Conservation (phyloP, 495 filamentous ascomycete species). For the Lasiosphaeria hispida region DNA sequence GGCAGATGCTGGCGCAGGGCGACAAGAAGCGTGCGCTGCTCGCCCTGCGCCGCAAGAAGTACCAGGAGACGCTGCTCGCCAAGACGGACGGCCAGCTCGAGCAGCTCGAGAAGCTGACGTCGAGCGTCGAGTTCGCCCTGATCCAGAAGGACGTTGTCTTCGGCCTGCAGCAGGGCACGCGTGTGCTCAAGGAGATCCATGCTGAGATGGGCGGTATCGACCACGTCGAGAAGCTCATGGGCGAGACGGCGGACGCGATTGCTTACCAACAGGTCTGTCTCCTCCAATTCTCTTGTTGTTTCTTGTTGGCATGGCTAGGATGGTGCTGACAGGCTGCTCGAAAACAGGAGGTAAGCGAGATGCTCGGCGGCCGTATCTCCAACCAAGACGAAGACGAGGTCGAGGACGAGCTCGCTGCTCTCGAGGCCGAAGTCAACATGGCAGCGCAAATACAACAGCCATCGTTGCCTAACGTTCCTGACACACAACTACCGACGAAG, state of each 20-base stretch:
- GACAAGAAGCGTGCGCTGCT: constrained; percentile 81
- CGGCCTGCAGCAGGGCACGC: constrained; percentile 88
- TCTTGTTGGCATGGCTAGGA: background rate
- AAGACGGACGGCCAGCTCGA: constrained; percentile 91
- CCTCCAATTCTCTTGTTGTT: background rate
- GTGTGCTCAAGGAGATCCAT: constrained; percentile 84
- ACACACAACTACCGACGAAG: constrained; percentile 37
- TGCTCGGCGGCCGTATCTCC: constrained; percentile 80
- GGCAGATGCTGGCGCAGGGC: constrained; percentile 67
- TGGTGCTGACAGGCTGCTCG: background rate
- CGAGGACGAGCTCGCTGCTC: constrained; percentile 83
- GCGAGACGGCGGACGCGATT: constrained; percentile 81
- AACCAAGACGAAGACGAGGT: constrained; percentile 97
- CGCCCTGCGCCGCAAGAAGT: constrained; percentile 91
- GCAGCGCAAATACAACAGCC: constrained; percentile 19
- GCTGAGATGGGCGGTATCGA: constrained; percentile 95
- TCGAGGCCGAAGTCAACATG: constrained; percentile 62
- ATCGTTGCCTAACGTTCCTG: constrained; percentile 60
- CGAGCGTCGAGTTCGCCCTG: constrained; percentile 85
- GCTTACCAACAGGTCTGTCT: constrained; percentile 76
- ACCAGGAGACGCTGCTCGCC: constrained; percentile 84
- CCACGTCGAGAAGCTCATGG: constrained; percentile 89
- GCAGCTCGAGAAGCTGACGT: constrained; percentile 78
- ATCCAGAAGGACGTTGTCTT: constrained; percentile 95
- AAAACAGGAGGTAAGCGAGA: constrained; percentile 78